Conservation (phyloP, 2,329 filamentous ascomycete genomes). For the Fusarium bactridioides region DNA sequence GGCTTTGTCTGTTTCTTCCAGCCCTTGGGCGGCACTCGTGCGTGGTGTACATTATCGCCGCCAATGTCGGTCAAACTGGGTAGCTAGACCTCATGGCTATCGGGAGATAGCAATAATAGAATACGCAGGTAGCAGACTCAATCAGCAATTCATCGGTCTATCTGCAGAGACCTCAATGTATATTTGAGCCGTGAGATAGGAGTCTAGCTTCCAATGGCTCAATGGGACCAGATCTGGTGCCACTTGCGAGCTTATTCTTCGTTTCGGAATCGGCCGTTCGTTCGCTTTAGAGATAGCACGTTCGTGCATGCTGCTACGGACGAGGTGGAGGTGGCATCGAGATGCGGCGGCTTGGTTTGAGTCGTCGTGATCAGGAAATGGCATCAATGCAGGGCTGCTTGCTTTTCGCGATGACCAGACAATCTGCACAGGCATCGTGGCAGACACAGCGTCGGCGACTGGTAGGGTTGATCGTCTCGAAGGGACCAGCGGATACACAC, state of each 20-base stretch:
- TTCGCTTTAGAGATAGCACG: too few species aligned
- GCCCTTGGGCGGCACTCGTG: accelerated
- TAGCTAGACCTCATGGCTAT: too few species aligned
- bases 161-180: background rate
- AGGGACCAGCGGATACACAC: too few species aligned
- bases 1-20: background rate
- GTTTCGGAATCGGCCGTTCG: background rate
- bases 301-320: background rate
- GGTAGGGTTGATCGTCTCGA: background rate
- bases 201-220: background rate
- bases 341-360: too few species aligned
- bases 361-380: accelerated
- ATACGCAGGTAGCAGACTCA: background rate
- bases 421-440: background rate
- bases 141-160: accelerated
- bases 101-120: background rate
- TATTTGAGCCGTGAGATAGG: background rate
- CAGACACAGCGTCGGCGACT: background rate
- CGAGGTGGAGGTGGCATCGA: background rate
- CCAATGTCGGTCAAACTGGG: accelerated
- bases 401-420: accelerated
- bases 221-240: too few species aligned
- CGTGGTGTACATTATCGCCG: accelerated
- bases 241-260: accelerated
- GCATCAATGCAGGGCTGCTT: accelerated